A percentile compares a stretch with the other conserved stretches of the same genome.
These are phyloP conservation scores for Nemania sp. DNA, from an alignment of 2,329 filamentous ascomycete species.

Conservation along the genomic window DNA sequence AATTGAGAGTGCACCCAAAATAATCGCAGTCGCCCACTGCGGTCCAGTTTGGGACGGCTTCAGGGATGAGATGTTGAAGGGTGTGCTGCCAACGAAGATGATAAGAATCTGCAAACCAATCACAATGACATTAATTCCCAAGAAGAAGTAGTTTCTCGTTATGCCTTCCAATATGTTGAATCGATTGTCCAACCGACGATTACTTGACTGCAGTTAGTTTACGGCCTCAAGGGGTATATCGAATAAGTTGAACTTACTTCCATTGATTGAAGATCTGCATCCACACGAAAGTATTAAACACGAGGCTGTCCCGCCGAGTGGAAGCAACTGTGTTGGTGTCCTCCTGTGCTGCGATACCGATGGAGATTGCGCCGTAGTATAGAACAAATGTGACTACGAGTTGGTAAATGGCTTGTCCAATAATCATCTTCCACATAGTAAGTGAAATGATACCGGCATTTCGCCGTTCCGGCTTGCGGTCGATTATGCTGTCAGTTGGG, in stretches of 20 bases:
- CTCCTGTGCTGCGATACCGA: conserved; percentile 55
- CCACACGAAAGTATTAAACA: conserved; percentile 99
- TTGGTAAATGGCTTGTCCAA: conserved; percentile 90
- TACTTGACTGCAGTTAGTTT: conserved; percentile 53
- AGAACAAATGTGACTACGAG: conserved; percentile 78
- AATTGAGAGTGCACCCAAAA: conserved; percentile 83
- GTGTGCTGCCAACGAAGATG: conserved; percentile 79
- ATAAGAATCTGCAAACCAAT: conserved; percentile 88
- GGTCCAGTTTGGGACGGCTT: conserved; percentile 62
- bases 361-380: conserved; percentile 70
- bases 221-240: neutral
- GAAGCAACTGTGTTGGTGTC: conserved; percentile 27
- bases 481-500: conserved; percentile 78
- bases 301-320: conserved; percentile 72
- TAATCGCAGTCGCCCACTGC: conserved; percentile 87
- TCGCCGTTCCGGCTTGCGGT: conserved; percentile 71
- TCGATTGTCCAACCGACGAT: conserved; percentile 88
- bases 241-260: conserved; percentile 65
- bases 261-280: conserved; percentile 99
- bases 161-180: conserved; percentile 97
- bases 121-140: conserved; percentile 84
- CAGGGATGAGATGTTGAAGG: conserved; percentile 71
- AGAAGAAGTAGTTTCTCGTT: conserved; percentile 84
- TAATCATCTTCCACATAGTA: conserved; percentile 99
- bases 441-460: conserved; percentile 72